phyloP scores from a whole-genome alignment of 2,329 filamentous ascomycete genomes.

The Fusarium albidum region DNA sequence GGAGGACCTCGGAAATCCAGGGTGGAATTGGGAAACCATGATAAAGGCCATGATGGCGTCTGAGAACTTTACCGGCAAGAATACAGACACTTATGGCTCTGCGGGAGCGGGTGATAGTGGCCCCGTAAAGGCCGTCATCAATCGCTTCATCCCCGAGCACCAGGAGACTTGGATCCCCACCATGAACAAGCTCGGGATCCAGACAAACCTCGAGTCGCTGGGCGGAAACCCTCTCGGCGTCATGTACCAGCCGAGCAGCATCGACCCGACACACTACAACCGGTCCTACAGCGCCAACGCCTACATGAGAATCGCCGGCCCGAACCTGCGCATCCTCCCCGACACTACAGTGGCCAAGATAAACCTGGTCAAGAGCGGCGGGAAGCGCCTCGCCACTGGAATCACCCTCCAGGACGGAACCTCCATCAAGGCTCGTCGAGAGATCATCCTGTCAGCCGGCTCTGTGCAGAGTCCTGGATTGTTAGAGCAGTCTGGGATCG shows the following conservation, averaged over 20 bases:
- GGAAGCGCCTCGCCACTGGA: slow-evolving; percentile 30
- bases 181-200: slow-evolving; percentile 50
- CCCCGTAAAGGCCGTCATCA: slow-evolving; percentile 42
- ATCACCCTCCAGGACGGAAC: slow-evolving; percentile 25
- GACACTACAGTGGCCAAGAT: slow-evolving; percentile 34
- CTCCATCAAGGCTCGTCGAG: slow-evolving; percentile 24
- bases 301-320: slow-evolving; percentile 51
- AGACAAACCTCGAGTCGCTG: slow-evolving; percentile 51
- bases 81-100: slow-evolving; percentile 24
- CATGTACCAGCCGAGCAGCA: slow-evolving; percentile 57
- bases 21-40: slow-evolving; percentile 50
- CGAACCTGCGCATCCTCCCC: slow-evolving; percentile 47
- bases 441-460: slow-evolving; percentile 21
- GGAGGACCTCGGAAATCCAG: slow-evolving; percentile 47
- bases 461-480: slow-evolving; percentile 22
- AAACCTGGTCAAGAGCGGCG: slow-evolving; percentile 26
- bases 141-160: slow-evolving; percentile 52
- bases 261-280: slow-evolving; percentile 53
- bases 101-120: slow-evolving; percentile 17
- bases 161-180: slow-evolving; percentile 54
- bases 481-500: slow-evolving; percentile 21
- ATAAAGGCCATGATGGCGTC: slow-evolving; percentile 43
- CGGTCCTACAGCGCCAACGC: slow-evolving; percentile 57
- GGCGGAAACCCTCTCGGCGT: slow-evolving; percentile 56
- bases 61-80: slow-evolving; percentile 29